These are phyloP conservation scores for Omphalea diandra DNA, from an alignment of 441 rosid genomes.

Conservation along the genomic window DNA sequence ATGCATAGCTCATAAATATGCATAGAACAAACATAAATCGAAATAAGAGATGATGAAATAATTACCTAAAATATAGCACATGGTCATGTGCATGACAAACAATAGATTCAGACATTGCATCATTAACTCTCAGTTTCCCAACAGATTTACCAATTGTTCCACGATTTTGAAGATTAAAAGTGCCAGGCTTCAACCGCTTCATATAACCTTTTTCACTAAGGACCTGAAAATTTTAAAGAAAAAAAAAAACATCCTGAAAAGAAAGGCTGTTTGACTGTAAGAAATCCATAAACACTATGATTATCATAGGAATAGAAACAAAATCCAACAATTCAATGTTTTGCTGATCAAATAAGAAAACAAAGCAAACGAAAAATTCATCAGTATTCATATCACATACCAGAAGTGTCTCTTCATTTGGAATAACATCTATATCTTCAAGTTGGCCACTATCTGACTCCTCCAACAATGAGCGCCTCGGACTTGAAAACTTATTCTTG, in stretches of 20 bases:
- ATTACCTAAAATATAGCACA: conserved; percentile 88
- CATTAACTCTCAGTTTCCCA: conserved; percentile 86
- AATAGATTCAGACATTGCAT: conserved; percentile 88
- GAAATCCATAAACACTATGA: not conserved
- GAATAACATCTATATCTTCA: conserved; percentile 90
- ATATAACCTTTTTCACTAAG: conserved; percentile 96
- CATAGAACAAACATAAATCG: not conserved
- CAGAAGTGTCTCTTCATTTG: conserved; percentile 94
- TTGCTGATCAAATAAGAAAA: not conserved
- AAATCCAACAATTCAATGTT: not conserved
- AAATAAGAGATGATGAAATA: conserved; percentile 1
- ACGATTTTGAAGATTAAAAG: conserved; percentile 92
- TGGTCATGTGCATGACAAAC: conserved; percentile 95
- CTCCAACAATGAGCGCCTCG: conserved; percentile 81
- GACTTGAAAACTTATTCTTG: conserved; percentile 67
- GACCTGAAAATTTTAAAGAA: conserved; percentile 74
- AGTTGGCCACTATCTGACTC: conserved; percentile 82
- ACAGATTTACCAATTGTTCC: conserved; percentile 98
- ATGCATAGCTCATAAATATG: not conserved
- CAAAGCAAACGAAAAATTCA: not conserved
- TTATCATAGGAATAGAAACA: not conserved
- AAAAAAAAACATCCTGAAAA: conserved; percentile 12
- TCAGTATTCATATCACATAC: conserved; percentile 48
- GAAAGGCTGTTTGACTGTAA: conserved; percentile 3
- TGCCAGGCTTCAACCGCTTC: conserved; percentile 88